These are phyloP conservation scores for Lipomyces kockii DNA, from an alignment of 805 yeast genomes.

Conservation along the genomic window DNA sequence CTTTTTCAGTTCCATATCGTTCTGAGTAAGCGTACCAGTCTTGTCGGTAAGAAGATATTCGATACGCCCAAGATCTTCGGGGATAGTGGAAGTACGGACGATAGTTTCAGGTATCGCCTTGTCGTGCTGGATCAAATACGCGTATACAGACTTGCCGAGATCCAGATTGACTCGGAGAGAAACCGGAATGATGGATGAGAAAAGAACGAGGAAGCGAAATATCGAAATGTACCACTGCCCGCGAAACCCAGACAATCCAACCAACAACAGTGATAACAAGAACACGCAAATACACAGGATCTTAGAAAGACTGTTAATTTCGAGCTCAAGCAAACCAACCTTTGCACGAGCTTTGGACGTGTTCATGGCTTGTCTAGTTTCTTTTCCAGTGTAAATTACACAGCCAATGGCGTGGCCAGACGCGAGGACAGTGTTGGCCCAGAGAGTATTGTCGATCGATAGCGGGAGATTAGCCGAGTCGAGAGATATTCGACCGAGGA, in stretches of 20 bases:
- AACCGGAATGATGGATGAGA: conserved; percentile 95
- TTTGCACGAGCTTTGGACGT: conserved; percentile 87
- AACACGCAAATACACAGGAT: conserved; percentile 87
- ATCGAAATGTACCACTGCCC: conserved; percentile 86
- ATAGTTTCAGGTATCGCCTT: conserved; percentile 77
- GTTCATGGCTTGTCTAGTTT: conserved; percentile 94
- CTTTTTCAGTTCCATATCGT: conserved; percentile 95
- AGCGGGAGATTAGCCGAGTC: conserved; percentile 66
- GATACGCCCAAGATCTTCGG: conserved; percentile 95
- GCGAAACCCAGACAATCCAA: conserved; percentile 75
- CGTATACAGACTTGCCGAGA: conserved; percentile 93
- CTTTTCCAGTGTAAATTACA: conserved; percentile 85
- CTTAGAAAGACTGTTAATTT: conserved; percentile 86
- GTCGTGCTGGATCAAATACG: conserved; percentile 93
- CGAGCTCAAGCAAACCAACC: conserved; percentile 86
- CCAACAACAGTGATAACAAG: conserved; percentile 72
- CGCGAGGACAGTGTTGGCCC: conserved; percentile 98
- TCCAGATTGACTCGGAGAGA: conserved; percentile 92
- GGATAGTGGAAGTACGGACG: conserved; percentile 96
- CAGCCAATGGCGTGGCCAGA: conserved; percentile 91
- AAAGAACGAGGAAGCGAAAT: conserved; percentile 85
- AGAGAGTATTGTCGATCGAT: conserved; percentile 86
- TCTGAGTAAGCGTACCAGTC: conserved; percentile 96
- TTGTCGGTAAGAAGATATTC: conserved; percentile 92
- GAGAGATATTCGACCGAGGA: conserved; percentile 66